These are phyloP conservation scores for Leccinellum luteum DNA, from an alignment of 768 basidiomycete genomes.

Conservation along the genomic window DNA sequence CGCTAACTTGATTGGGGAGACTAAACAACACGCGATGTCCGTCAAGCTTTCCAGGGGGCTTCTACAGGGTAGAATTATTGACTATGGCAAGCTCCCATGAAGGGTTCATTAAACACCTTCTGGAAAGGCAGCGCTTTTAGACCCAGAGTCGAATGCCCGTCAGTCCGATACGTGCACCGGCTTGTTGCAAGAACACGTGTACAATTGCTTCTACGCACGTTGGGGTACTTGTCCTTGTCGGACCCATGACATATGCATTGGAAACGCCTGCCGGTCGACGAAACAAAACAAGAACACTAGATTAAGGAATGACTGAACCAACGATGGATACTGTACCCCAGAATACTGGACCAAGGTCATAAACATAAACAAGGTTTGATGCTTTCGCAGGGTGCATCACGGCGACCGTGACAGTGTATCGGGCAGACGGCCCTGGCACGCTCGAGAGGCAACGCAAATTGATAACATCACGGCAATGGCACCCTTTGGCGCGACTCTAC, in stretches of 20 bases:
- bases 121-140: background rate
- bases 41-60: slow-evolving; percentile 13
- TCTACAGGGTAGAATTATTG: slow-evolving; percentile 8
- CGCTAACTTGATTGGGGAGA: slow-evolving; percentile 10
- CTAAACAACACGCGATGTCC: slow-evolving; percentile 14
- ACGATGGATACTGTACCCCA: slow-evolving; percentile 13
- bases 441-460: slow-evolving; percentile 12
- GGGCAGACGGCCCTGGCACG: slow-evolving; percentile 4
- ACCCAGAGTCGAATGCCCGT: background rate
- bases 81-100: slow-evolving; percentile 1
- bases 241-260: background rate
- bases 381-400: slow-evolving; percentile 9
- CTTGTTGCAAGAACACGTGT: slow-evolving; percentile 6
- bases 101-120: slow-evolving; percentile 1
- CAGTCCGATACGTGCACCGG: slow-evolving; percentile 1
- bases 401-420: slow-evolving; percentile 11
- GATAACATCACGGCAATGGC: slow-evolving; percentile 7
- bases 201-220: background rate
- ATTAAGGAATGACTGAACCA: slow-evolving; percentile 2
- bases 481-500: slow-evolving; percentile 1
- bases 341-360: slow-evolving; percentile 5
- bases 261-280: background rate
- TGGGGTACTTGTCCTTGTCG: background rate
- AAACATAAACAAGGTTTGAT: slow-evolving; percentile 12
- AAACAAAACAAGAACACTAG: slow-evolving; percentile 5